Evolutionary conservation across 2,329 filamentous ascomycete genomes (phyloP).

Genomic region (Colletotrichum sidae): DNA sequence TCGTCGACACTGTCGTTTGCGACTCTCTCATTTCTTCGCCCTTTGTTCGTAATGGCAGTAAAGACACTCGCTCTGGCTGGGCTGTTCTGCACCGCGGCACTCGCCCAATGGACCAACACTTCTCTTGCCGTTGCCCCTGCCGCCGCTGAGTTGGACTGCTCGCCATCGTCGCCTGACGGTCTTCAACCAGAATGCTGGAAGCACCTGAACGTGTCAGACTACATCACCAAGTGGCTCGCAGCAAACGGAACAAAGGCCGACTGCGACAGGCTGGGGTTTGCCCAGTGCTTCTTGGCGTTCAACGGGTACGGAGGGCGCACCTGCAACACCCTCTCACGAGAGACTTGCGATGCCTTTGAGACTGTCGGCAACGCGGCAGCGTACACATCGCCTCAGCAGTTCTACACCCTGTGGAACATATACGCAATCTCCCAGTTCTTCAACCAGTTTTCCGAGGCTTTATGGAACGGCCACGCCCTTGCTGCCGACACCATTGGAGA

Average conservation of each 20-base stretch:
- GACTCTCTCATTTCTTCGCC: no score
- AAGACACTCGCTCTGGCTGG: no score
- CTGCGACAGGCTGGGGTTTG: constrained; percentile 42
- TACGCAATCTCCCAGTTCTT: constrained; percentile 45
- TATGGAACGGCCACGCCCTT: constrained; percentile 42
- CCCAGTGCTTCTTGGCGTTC: constrained; percentile 43
- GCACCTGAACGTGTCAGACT: constrained; percentile 39
- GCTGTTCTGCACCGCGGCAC: no score
- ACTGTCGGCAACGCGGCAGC: not conserved
- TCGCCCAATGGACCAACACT: no score
- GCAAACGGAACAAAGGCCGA: constrained; percentile 42
- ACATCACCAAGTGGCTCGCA: constrained; percentile 42
- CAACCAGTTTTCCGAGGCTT: constrained; percentile 44
- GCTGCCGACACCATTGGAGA: constrained; percentile 42
- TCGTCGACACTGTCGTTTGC: no score
- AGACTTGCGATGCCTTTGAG: constrained; percentile 40
- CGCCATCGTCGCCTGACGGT: constrained; percentile 26
- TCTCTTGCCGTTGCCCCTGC: no score
- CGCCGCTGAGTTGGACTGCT: constrained; percentile 10
- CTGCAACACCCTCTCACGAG: constrained; percentile 42
- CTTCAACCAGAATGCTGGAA: constrained; percentile 42
- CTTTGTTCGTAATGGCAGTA: no score
- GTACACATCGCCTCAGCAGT: constrained; percentile 42
- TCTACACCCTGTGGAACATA: constrained; percentile 45
- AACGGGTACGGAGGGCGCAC: constrained; percentile 43